Evolutionary conservation across 2,329 filamentous ascomycete genomes (phyloP).

Genomic region (Colletotrichum australisinense): DNA sequence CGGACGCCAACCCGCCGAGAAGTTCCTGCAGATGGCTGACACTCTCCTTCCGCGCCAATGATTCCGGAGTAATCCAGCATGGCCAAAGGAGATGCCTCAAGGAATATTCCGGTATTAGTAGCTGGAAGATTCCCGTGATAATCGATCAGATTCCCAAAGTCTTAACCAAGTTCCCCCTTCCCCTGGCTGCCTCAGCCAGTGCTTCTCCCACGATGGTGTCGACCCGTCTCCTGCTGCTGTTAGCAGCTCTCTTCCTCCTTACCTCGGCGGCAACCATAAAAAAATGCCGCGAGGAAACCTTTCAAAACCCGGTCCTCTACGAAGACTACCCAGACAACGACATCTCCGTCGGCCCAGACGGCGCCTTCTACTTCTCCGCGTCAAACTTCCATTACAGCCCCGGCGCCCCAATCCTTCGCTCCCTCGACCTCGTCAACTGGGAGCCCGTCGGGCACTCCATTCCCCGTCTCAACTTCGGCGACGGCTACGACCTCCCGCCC

Average conservation of each 20-base stretch:
- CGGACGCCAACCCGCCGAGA: conserved; percentile 18
- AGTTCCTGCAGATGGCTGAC: background rate
- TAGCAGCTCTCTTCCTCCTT: background rate
- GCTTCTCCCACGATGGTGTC: background rate
- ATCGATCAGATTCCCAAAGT: background rate
- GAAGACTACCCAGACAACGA: conserved; percentile 67
- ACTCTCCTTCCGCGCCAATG: background rate
- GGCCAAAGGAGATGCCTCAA: background rate
- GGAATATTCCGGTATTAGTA: background rate
- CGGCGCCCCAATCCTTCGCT: conserved; percentile 66
- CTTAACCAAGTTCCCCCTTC: background rate
- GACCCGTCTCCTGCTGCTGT: background rate
- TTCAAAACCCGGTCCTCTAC: conserved; percentile 65
- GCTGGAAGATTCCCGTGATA: background rate
- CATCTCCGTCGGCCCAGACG: conserved; percentile 60
- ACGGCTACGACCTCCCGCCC: conserved; percentile 57
- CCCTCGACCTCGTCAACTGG: conserved; percentile 66
- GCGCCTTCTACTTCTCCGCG: conserved; percentile 65
- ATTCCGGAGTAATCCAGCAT: background rate
- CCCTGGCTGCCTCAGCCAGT: background rate
- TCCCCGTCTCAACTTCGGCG: conserved; percentile 56
- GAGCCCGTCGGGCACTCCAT: conserved; percentile 57
- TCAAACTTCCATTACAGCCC: conserved; percentile 68
- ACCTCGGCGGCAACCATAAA: background rate
- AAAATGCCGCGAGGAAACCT: conserved; percentile 39